Base-by-base conservation (phyloP, 2,329 filamentous ascomycete species). In the Leptographium wingfieldii region DNA sequence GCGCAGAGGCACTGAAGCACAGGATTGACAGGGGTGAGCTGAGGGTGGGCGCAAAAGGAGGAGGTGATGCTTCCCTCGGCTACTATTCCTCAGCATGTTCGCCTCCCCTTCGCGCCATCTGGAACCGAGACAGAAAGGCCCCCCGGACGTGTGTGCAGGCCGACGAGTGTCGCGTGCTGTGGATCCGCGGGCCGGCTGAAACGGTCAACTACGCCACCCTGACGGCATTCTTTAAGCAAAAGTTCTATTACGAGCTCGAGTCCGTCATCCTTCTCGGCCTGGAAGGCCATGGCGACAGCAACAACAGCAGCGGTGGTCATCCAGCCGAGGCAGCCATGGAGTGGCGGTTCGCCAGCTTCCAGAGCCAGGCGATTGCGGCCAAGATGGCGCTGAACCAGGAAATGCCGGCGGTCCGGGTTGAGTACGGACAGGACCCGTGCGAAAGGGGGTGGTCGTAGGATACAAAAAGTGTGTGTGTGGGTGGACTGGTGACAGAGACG, bases 361-460 rank as follows among this genome's bases (percentile, higher is more conserved):
- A 64, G 61, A 64, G 63, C 46, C 63, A 64, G 58, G 63, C 63
- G 19, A 64, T 64, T 57, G 63, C 63, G 16, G 63, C 63, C 59
- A 64, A 64, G 55, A 64, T 64, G 63, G 63, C 63, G 46, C 60
- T 64, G 33, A 64, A 64, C 59, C 63, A 64, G 58, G 61, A 64
- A 49, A 55, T 51, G 43, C 58, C 52, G 49, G 56, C 59, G 48
- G 58, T 64, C 22, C 51, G 51, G 1, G 63, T 64, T 38, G 59
- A 60, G 31, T 63, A 64, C 25, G 61, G 63, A 12, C 56, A 48
- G 38, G 63, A 64, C 48, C 63, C 63, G n/a, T 64, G 61, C 22
- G 63, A 64, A 52, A 61, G 3, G 22, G 55, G 57, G 6, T 49
- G 27, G 25, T 16, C 25, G 31, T 35, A 46, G 22, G 35, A 40